Conservation (phyloP, 495 filamentous ascomycete genomes). For the Hyaloscypha variabilis region DNA sequence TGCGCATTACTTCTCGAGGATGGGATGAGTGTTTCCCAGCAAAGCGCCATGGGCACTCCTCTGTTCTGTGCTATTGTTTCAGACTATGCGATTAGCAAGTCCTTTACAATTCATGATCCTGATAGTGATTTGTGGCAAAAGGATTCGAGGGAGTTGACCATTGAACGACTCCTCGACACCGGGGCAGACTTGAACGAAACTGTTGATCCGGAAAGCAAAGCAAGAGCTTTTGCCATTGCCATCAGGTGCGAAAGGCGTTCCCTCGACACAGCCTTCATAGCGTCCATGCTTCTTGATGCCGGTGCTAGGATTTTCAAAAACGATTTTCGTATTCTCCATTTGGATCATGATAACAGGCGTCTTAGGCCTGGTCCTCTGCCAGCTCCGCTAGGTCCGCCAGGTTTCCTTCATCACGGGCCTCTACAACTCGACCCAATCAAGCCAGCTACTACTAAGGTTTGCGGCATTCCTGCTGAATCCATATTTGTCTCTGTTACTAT, state of each 20-base stretch:
- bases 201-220: neutral
- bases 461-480: too few species aligned
- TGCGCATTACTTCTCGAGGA: conserved; percentile 24
- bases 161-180: neutral
- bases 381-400: too few species aligned
- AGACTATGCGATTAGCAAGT: neutral
- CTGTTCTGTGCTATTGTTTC: conserved; percentile 28
- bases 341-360: too few species aligned
- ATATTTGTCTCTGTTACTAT: too few species aligned
- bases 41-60: conserved; percentile 25
- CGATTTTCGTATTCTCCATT: neutral
- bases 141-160: neutral
- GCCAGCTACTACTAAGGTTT: too few species aligned
- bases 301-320: neutral
- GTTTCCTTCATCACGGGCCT: too few species aligned
- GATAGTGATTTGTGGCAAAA: neutral
- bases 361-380: too few species aligned
- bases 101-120: neutral
- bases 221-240: neutral
- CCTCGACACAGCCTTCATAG: neutral
- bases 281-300: neutral
- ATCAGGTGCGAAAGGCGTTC: neutral
- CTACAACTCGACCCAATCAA: too few species aligned
- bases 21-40: conserved; percentile 22
- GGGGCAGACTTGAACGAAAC: neutral